Percentiles rank a stretch among this genome's conserved stretches.
These are phyloP conservation scores for Conticribra guillardii DNA, from an alignment of 108 stramenopile genomes.

Conservation along the genomic window DNA sequence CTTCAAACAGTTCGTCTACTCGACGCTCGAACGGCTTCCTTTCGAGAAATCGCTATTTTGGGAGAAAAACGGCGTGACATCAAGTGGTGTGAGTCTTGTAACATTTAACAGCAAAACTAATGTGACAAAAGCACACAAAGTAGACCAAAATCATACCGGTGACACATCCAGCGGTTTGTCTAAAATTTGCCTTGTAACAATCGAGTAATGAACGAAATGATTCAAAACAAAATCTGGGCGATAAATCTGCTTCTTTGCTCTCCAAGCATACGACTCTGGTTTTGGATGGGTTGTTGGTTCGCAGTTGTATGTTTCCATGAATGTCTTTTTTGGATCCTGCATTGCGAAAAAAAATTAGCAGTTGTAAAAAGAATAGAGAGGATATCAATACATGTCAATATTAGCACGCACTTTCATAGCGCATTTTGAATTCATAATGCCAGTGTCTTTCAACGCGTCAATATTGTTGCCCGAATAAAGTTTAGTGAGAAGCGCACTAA, in stretches of 20 bases:
- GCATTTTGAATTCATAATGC: constrained; percentile 15
- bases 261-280: constrained; percentile 34
- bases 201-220: constrained; percentile 45
- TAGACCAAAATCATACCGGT: background rate
- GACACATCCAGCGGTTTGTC: constrained; percentile 20
- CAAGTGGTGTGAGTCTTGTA: background rate
- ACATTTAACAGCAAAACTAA: background rate
- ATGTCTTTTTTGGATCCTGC: constrained; percentile 30
- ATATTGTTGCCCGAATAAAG: background rate
- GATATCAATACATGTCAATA: too few species aligned
- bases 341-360: background rate
- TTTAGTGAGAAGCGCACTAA: background rate
- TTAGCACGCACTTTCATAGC: constrained; percentile 31
- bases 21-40: constrained; percentile 39
- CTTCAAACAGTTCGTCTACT: constrained; percentile 43
- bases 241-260: constrained; percentile 53
- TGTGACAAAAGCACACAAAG: background rate
- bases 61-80: background rate
- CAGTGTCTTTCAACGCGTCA: background rate
- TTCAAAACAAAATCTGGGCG: constrained; percentile 39
- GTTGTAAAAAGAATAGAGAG: too few species aligned
- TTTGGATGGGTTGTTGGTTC: constrained; percentile 47
- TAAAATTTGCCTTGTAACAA: constrained; percentile 28
- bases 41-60: constrained; percentile 25
- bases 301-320: constrained; percentile 48